Percentiles rank a stretch among this genome's conserved stretches.
These are phyloP conservation scores for Lactarius akahatsu DNA, from an alignment of 768 basidiomycete genomes.

Conservation along the genomic window DNA sequence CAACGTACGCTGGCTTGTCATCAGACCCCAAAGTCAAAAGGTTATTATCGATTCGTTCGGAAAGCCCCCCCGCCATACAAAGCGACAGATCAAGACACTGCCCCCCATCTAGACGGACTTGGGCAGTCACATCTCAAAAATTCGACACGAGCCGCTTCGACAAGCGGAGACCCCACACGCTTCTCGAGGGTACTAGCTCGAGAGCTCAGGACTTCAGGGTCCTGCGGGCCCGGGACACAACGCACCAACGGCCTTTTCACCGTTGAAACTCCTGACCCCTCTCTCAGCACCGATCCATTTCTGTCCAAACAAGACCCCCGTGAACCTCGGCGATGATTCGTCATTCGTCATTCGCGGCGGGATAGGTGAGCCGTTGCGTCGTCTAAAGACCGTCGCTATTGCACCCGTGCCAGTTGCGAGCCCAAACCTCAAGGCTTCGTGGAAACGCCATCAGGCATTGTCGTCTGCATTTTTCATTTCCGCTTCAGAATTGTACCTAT, in stretches of 20 bases:
- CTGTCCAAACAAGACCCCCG: constrained; percentile 2
- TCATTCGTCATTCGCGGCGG: neutral
- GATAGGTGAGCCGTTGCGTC: constrained; percentile 1
- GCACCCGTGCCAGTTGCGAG: constrained; percentile 11
- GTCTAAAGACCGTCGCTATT: neutral
- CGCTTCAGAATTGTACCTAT: constrained; percentile 8
- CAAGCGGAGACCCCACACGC: constrained; percentile 4
- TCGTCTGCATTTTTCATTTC: constrained; percentile 23
- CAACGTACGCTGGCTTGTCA: neutral
- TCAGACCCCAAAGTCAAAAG: constrained; percentile 22
- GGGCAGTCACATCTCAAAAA: neutral
- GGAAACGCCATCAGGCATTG: constrained; percentile 11
- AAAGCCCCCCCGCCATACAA: neutral
- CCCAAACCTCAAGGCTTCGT: constrained; percentile 25
- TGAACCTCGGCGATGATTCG: neutral
- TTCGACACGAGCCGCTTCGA: neutral
- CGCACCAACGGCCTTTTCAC: neutral
- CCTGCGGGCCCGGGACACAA: neutral
- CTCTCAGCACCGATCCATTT: neutral
- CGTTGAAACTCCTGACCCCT: neutral
- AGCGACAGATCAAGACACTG: neutral
- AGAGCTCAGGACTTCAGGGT: neutral
- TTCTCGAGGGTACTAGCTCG: neutral
- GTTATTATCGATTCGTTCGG: constrained; percentile 4
- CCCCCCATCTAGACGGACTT: neutral